phyloP scores from a whole-genome alignment of 2,329 filamentous ascomycete species.

The Chrysoporthe cubensis region DNA sequence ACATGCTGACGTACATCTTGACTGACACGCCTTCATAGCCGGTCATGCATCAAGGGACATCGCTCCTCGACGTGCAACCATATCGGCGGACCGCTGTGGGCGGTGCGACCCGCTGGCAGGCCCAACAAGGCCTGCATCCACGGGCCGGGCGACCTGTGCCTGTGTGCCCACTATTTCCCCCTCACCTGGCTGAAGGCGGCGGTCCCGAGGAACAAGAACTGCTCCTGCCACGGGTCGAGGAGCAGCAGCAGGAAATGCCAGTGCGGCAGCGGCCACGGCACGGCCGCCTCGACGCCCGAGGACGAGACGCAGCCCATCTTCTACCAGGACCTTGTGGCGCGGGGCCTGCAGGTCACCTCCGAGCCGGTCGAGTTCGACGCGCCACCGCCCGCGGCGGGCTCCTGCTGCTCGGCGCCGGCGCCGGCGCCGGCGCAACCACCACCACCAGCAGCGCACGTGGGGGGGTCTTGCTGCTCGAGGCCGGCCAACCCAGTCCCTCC shows the following conservation, averaged over 20 bases:
- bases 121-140: constrained; percentile 73
- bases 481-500: background rate
- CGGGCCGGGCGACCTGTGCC: constrained; percentile 63
- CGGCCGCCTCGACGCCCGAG: constrained; percentile 30
- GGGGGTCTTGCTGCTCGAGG: constrained; percentile 21
- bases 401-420: constrained; percentile 36
- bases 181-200: constrained; percentile 53
- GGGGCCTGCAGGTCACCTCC: constrained; percentile 30
- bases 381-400: constrained; percentile 39
- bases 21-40: constrained; percentile 47
- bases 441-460: background rate
- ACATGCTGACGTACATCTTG: background rate
- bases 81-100: constrained; percentile 28
- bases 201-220: constrained; percentile 62
- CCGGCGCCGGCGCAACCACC: constrained; percentile 31
- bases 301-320: constrained; percentile 29
- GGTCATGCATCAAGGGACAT: constrained; percentile 76
- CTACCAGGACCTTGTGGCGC: constrained; percentile 28
- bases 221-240: constrained; percentile 46
- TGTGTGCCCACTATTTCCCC: constrained; percentile 46
- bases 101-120: constrained; percentile 72
- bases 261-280: constrained; percentile 29
- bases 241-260: constrained; percentile 21
- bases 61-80: constrained; percentile 77
- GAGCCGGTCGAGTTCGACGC: constrained; percentile 37